A percentile compares a stretch with the other conserved stretches of the same genome.
phyloP scores from a whole-genome alignment of 140 eudicot genomes.

The Bidens hawaiensis region DNA sequence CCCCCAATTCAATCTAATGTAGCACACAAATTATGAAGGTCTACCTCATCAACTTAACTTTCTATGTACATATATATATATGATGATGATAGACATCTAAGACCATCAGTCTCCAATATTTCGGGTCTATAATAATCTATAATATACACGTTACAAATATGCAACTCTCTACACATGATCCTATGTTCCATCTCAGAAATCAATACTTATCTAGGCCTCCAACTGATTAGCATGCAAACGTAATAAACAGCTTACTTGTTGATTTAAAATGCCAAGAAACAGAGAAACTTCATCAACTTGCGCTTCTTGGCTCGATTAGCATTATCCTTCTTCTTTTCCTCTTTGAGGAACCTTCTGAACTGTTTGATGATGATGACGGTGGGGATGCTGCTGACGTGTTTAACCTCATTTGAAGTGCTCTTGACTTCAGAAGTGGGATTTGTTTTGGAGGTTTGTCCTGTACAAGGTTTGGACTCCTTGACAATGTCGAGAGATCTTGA shows the following conservation, averaged over 20 bases:
- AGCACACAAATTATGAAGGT: background rate
- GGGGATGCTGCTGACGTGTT: conserved; percentile 7
- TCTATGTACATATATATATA: conserved; percentile 1
- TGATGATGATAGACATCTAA: conserved; percentile 12
- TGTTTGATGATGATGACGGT: conserved; percentile 11
- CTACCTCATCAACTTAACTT: conserved; percentile 9
- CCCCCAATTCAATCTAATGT: background rate
- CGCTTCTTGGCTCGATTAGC: conserved; percentile 38
- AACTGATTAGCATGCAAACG: conserved; percentile 11
- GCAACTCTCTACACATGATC: conserved; percentile 18
- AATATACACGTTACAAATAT: conserved; percentile 19
- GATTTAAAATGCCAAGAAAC: conserved; percentile 46
- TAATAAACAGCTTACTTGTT: background rate
- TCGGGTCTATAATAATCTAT: background rate
- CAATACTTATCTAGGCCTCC: background rate
- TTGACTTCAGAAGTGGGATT: conserved; percentile 21
- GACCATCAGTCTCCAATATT: background rate
- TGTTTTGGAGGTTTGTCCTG: conserved; percentile 25
- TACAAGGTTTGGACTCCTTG: conserved; percentile 19
- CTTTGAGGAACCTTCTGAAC: conserved; percentile 24
- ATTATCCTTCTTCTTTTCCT: conserved; percentile 29
- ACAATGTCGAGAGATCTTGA: conserved; percentile 27
- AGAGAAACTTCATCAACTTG: conserved; percentile 43
- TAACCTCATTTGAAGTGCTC: conserved; percentile 23
- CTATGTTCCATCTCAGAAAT: background rate